Conservation (phyloP, 352 stramenopile genomes). For the Hyaloperonospora brassicae region DNA sequence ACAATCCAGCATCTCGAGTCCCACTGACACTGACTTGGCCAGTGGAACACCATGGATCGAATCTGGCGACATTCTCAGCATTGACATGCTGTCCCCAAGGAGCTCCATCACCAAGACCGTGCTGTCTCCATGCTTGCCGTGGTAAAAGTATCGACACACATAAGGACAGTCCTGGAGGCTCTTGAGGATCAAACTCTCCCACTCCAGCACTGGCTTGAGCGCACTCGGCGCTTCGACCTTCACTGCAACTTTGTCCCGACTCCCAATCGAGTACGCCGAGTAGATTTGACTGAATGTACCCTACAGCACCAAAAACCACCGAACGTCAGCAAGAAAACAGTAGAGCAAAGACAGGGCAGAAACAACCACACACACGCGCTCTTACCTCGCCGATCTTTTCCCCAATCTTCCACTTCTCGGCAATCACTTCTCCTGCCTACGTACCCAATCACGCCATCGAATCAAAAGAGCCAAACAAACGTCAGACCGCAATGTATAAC, state of each 20-base stretch:
- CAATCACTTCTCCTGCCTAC: slow-evolving; percentile 75
- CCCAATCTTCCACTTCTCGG: slow-evolving; percentile 74
- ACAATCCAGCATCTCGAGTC: slow-evolving; percentile 81
- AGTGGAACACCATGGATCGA: slow-evolving; percentile 72
- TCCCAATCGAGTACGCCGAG: slow-evolving; percentile 70
- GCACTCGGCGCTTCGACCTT: slow-evolving; percentile 82
- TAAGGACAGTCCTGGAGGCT: slow-evolving; percentile 76
- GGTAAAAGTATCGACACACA: slow-evolving; percentile 80
- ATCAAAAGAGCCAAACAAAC: background rate
- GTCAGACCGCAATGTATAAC: background rate
- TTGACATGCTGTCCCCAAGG: slow-evolving; percentile 83
- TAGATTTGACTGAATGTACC: slow-evolving; percentile 88
- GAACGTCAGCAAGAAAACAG: too few relatives aligned
- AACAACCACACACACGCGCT: background rate
- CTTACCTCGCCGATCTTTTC: slow-evolving; percentile 83
- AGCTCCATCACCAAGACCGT: slow-evolving; percentile 86
- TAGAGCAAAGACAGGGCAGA: slow-evolving; percentile 5
- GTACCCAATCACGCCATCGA: slow-evolving; percentile 2
- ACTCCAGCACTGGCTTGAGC: slow-evolving; percentile 84
- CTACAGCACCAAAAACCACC: slow-evolving; percentile 10
- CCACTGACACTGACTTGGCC: slow-evolving; percentile 59
- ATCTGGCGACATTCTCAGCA: slow-evolving; percentile 72
- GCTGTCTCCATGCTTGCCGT: slow-evolving; percentile 79
- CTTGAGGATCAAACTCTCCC: slow-evolving; percentile 83
- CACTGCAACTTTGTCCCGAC: slow-evolving; percentile 67